Percentiles rank a stretch among this genome's conserved stretches.
Conservation (phyloP, 129 eudicot species). For the Artemisia tridentata region DNA sequence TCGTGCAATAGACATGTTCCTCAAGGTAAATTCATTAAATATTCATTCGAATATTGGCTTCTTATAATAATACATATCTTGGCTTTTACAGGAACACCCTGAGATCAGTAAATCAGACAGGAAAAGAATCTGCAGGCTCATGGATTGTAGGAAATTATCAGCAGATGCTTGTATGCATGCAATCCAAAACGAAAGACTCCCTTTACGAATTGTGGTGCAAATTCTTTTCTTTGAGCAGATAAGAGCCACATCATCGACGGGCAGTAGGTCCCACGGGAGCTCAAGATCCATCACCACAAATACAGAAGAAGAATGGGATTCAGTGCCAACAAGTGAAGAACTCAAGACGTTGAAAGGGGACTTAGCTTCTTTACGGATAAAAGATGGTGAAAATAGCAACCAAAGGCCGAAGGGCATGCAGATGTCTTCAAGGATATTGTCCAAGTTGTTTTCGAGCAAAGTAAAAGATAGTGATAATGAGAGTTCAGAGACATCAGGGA, state of each 20-base stretch:
- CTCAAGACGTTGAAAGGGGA: slow-evolving; percentile 72
- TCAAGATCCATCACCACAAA: slow-evolving; percentile 75
- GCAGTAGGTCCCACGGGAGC: slow-evolving; percentile 65
- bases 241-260: slow-evolving; percentile 43
- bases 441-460: slow-evolving; percentile 73
- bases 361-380: slow-evolving; percentile 47
- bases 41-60: not conserved
- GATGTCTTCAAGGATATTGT: slow-evolving; percentile 65
- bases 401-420: slow-evolving; percentile 51
- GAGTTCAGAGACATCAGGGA: slow-evolving; percentile 86
- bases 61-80: not conserved
- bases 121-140: slow-evolving; percentile 66
- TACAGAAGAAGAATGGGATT: slow-evolving; percentile 85
- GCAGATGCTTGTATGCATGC: slow-evolving; percentile 90
- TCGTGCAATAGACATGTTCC: slow-evolving; percentile 86
- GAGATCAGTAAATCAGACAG: slow-evolving; percentile 68
- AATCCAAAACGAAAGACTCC: slow-evolving; percentile 87
- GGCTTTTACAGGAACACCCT: slow-evolving; percentile 63
- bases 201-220: slow-evolving; percentile 81
- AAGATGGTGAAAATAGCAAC: slow-evolving; percentile 30
- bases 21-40: slow-evolving; percentile 47
- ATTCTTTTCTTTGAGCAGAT: slow-evolving; percentile 87
- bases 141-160: slow-evolving; percentile 86
- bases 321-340: slow-evolving; percentile 66
- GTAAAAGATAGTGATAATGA: slow-evolving; percentile 69